A percentile compares a stretch with the other conserved stretches of the same genome.
Conservation (phyloP, 1,139 yeast species). For the Debaryomyces robertsiae region DNA sequence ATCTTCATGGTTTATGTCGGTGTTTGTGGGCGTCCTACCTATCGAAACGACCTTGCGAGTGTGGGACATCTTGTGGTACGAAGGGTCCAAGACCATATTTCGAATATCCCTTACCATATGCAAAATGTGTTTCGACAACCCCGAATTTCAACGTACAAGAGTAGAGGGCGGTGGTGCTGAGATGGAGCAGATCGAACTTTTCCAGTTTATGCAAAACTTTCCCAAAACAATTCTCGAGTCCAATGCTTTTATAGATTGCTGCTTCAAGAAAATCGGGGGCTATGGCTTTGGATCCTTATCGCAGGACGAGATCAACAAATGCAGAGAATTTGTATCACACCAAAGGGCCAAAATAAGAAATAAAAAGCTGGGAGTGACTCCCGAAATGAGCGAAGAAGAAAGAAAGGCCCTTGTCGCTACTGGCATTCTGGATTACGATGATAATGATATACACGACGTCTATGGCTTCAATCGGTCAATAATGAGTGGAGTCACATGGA, state of each 20-base stretch:
- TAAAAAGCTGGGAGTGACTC: slow-evolving; percentile 35
- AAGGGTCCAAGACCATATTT: slow-evolving; percentile 85
- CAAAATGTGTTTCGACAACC: slow-evolving; percentile 71
- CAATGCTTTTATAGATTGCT: slow-evolving; percentile 64
- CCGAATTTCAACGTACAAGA: slow-evolving; percentile 31
- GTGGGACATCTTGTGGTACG: slow-evolving; percentile 95
- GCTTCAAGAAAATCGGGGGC: slow-evolving; percentile 75
- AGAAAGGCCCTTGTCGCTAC: slow-evolving; percentile 33
- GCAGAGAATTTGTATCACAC: slow-evolving; percentile 73
- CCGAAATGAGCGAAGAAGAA: slow-evolving; percentile 46
- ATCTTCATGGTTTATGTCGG: slow-evolving; percentile 97
- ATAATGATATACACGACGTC: slow-evolving; percentile 45
- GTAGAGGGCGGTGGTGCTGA: slow-evolving; percentile 26
- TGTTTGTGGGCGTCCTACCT: slow-evolving; percentile 85
- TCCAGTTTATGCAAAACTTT: slow-evolving; percentile 80
- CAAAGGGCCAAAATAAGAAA: slow-evolving; percentile 51
- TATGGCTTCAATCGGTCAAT: slow-evolving; percentile 55
- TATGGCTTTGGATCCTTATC: slow-evolving; percentile 68
- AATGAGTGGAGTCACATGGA: slow-evolving; percentile 61
- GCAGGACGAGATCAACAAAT: slow-evolving; percentile 77
- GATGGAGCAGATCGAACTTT: slow-evolving; percentile 79
- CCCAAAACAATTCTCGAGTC: slow-evolving; percentile 80
- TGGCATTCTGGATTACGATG: slow-evolving; percentile 20
- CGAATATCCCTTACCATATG: slow-evolving; percentile 83
- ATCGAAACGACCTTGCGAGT: slow-evolving; percentile 83